phyloP scores from a whole-genome alignment of 192 early-diverging fungal species.

The Lobosporangium transversale region DNA sequence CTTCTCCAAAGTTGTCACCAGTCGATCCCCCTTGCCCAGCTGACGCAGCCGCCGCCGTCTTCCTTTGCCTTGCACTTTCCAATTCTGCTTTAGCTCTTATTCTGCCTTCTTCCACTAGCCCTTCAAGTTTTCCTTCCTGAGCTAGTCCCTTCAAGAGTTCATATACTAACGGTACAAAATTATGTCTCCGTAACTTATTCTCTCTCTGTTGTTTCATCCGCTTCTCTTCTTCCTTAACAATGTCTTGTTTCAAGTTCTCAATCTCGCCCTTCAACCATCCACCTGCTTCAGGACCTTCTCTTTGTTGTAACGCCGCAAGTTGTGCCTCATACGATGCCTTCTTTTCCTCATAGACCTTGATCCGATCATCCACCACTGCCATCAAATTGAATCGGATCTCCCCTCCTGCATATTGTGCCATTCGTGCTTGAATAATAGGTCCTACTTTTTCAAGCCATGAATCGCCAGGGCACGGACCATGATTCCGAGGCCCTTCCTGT shows the following conservation, averaged over 20 bases:
- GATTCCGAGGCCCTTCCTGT: constrained; percentile 70
- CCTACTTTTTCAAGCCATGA: constrained; percentile 74
- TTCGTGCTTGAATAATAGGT: constrained; percentile 74
- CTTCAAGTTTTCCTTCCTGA: constrained; percentile 58
- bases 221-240: constrained; percentile 72
- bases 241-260: constrained; percentile 58
- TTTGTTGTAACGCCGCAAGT: constrained; percentile 57
- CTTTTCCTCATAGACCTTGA: constrained; percentile 63
- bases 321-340: constrained; percentile 59
- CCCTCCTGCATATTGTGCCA: constrained; percentile 63
- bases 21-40: not conserved
- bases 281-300: constrained; percentile 45
- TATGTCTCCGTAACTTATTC: constrained; percentile 76
- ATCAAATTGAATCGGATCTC: constrained; percentile 86
- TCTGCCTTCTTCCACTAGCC: constrained; percentile 62
- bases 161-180: constrained; percentile 81
- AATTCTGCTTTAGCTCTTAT: constrained; percentile 50
- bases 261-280: constrained; percentile 63
- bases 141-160: constrained; percentile 71
- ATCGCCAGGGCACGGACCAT: constrained; percentile 67
- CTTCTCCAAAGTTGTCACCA: no score
- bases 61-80: constrained; percentile 39
- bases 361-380: constrained; percentile 77
- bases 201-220: constrained; percentile 58
- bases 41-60: constrained; percentile 13